Percentiles rank a stretch among this genome's conserved stretches.
Evolutionary conservation across 148 eudicot species (phyloP).

Genomic region (Rheum nobile): DNA sequence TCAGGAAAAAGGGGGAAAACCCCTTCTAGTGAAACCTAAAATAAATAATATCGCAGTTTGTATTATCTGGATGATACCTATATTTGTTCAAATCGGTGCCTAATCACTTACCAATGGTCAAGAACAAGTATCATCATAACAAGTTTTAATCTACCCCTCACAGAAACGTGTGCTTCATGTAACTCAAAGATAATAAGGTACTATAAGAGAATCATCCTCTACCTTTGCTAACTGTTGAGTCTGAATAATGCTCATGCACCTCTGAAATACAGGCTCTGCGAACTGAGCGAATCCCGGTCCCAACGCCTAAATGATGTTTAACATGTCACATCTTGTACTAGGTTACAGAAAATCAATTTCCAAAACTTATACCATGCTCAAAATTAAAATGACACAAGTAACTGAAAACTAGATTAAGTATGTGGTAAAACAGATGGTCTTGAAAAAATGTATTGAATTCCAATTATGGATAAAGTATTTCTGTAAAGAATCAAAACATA

Average conservation of each 20-base stretch:
- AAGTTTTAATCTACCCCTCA: not conserved
- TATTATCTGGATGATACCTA: not conserved
- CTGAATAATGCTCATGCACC: constrained; percentile 90
- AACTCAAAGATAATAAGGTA: not conserved
- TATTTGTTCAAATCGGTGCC: not conserved
- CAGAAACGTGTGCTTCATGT: not conserved
- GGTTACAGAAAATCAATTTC: not conserved
- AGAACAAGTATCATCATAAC: not conserved
- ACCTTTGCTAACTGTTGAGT: constrained; percentile 90
- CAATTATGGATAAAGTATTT: not conserved
- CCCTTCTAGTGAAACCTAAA: not conserved
- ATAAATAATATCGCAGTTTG: not conserved
- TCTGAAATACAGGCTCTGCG: constrained; percentile 91
- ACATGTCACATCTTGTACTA: constrained; percentile 14
- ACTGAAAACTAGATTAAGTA: not conserved
- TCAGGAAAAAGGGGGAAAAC: not conserved
- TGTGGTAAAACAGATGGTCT: not conserved
- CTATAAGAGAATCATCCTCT: not conserved
- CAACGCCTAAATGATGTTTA: constrained; percentile 54
- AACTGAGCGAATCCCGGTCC: constrained; percentile 84
- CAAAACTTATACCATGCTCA: not conserved
- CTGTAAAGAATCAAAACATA: not conserved
- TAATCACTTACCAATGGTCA: not conserved
- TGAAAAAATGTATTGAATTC: not conserved
- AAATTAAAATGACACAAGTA: not conserved